A percentile compares a stretch with the other conserved stretches of the same genome.
phyloP scores from a whole-genome alignment of 2,329 filamentous ascomycete genomes.

The Hypoxylon sp. region DNA sequence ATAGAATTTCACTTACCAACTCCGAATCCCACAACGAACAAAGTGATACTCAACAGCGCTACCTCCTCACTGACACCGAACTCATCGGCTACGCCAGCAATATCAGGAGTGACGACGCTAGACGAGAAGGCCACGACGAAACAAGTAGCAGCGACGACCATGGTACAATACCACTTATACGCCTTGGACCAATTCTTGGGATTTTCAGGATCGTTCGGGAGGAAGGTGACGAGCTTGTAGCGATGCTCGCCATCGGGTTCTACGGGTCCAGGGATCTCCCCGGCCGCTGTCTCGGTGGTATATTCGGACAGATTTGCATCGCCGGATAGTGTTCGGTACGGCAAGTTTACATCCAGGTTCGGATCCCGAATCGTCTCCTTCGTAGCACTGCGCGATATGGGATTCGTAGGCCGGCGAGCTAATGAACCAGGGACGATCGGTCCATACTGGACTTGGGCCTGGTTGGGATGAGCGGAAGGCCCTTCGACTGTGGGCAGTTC shows the following conservation, averaged over 20 bases:
- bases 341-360: slow-evolving; percentile 69
- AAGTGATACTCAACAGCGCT: slow-evolving; percentile 77
- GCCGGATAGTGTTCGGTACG: slow-evolving; percentile 74
- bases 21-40: slow-evolving; percentile 88
- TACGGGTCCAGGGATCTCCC: slow-evolving; percentile 70
- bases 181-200: slow-evolving; percentile 88
- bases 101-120: slow-evolving; percentile 83
- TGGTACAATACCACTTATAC: slow-evolving; percentile 87
- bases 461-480: slow-evolving; percentile 9
- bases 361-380: slow-evolving; percentile 59
- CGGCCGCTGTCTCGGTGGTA: slow-evolving; percentile 71
- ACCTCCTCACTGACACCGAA: slow-evolving; percentile 82
- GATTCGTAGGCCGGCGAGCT: slow-evolving; percentile 30
- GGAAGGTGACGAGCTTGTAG: slow-evolving; percentile 77
- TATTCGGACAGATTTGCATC: slow-evolving; percentile 77
- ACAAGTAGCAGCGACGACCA: slow-evolving; percentile 83
- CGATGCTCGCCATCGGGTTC: slow-evolving; percentile 50
- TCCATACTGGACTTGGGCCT: slow-evolving; percentile 26
- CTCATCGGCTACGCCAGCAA: slow-evolving; percentile 73
- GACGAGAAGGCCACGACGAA: slow-evolving; percentile 81
- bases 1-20: slow-evolving; percentile 66
- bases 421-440: slow-evolving; percentile 29
- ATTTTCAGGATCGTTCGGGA: slow-evolving; percentile 79
- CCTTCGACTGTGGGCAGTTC: slow-evolving; percentile 31
- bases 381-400: slow-evolving; percentile 40